Base-by-base conservation (phyloP, 1,139 yeast genomes). In the Suhomyces ambrosiae region DNA sequence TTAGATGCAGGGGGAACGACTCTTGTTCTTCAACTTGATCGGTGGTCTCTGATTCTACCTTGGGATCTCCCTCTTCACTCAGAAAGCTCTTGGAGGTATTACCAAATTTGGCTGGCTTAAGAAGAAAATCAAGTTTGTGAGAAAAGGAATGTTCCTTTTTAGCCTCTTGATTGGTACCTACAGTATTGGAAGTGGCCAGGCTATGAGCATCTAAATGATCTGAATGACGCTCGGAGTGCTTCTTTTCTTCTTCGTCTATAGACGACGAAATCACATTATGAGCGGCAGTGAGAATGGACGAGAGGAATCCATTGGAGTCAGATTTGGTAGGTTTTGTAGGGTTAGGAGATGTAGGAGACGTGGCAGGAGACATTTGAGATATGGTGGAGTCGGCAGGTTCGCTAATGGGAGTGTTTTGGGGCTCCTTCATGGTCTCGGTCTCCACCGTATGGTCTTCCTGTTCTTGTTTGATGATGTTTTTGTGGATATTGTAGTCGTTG, bases 241-340 rank as follows among this genome's bases (percentile, higher is more conserved):
- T 32, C 30, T 38, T 34, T n/a, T 31, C 35, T 19, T 42, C 44
- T 14, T 40, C 41, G 30, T 42, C 48, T 4, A 33, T 28, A 12
- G 44, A 32, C 10, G 46, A 38, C 29, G 18, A 24, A 19, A 42
- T 40, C 16, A 51, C 62, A 38, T 53, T 54, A 29, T 61, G 63
- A 5, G 68, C 68, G 3, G 61, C 67, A 26, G 48, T 53, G 16
- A 63, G 33, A 13, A 63, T 49, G 7, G 63, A 51, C 2, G 65
- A 57, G 16, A 63, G 38, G 27, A 63, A 52, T 12, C 69, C 53
- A 23, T 41, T 47, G 32, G 53, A 47, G 18, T 47, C 49, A n/a
- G 52, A 43, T 29, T 47, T 47, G 8, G 39, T 31, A 2, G 46
- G 44, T 13, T 17, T 22, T 12, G 7, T 23, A 3, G 37, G 34